Evolutionary conservation across 108 stramenopile species (phyloP), one percentile per base, ranked within the genome.

Genomic region (Aurantiochytrium sp.): DNA sequence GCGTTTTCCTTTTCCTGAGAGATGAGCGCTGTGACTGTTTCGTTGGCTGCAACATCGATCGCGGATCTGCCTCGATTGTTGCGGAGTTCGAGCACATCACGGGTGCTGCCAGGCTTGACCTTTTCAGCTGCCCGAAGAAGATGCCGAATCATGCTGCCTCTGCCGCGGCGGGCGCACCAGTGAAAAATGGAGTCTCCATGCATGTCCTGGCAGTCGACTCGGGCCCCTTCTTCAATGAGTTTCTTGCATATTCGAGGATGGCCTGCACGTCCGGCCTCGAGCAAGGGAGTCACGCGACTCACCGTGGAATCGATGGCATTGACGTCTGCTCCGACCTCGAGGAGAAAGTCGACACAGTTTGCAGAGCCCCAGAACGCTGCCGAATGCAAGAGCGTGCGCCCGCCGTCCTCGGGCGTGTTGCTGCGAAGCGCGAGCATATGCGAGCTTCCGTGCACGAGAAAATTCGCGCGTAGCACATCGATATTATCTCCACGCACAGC

Each of bases 301-400:
- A 53, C 8, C 4, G 51, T 25, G 25, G 76, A 53, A 23, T 83
- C 76, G n/a, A 83, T 83, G 51, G 76, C 51, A 8, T 83, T 35
- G 23, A 4, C 76, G 23, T 83, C 28, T 55, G 76, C 76, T 6
- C 76, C 76, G 10, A 83, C 12, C 28, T 83, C 49, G 43, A 83
- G 28, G 12, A 83, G n/a, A 83, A 83, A 6, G 43, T 83, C 51
- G 25, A 83, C 18, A 83, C 76, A 83, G 45, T 6, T 12, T 6
- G 28, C 45, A 12, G 76, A 83, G 28, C 76, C 76, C 76, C 76
- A 83, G 28, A 83, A 83, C 45, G 76, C 76, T 25, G 76, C 76
- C 19, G 49, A 21, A 45, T 83, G 76, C 19, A 83, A 28, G n/a
- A 83, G 51, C 45, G 76, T 83, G n/a, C 51, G 76, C 0, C 76